Evolutionary conservation across 768 basidiomycete genomes (phyloP).

Genomic region (Leccinum pellstonianum): DNA sequence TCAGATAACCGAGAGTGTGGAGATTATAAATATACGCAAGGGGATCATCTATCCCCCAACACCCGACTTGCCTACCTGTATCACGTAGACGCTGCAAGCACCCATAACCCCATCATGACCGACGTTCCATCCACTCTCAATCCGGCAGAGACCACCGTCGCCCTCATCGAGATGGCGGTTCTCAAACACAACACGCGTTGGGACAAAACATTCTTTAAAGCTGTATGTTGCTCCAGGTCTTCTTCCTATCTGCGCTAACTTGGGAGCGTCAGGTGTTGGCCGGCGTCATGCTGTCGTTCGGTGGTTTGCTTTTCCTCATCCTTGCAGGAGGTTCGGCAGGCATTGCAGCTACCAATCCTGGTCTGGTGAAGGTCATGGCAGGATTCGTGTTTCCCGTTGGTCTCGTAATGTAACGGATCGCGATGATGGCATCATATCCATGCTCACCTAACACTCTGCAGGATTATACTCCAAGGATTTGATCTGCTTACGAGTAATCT

Average conservation of each 20-base stretch:
- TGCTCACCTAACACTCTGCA: slow-evolving; percentile 20
- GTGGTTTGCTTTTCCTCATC: slow-evolving; percentile 61
- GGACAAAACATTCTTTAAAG: slow-evolving; percentile 64
- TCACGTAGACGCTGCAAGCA: slow-evolving; percentile 1
- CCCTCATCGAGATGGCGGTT: slow-evolving; percentile 56
- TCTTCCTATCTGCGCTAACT: not conserved
- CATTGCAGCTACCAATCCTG: slow-evolving; percentile 55
- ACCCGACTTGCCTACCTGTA: slow-evolving; percentile 1
- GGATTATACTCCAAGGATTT: slow-evolving; percentile 70
- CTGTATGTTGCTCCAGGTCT: slow-evolving; percentile 42
- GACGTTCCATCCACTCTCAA: slow-evolving; percentile 48
- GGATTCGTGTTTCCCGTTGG: slow-evolving; percentile 76
- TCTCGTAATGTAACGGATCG: slow-evolving; percentile 59
- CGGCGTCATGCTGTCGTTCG: slow-evolving; percentile 71
- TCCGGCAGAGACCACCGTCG: slow-evolving; percentile 55
- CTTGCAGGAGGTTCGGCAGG: slow-evolving; percentile 54
- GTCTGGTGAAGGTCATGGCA: slow-evolving; percentile 61
- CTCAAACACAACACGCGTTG: slow-evolving; percentile 63
- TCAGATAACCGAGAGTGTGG: not conserved
- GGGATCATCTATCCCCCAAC: not conserved
- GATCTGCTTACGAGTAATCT: slow-evolving; percentile 76
- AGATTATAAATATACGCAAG: slow-evolving; percentile 20
- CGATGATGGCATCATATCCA: not conserved
- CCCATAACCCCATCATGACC: slow-evolving; percentile 13
- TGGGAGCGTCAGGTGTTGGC: slow-evolving; percentile 51